Percentiles rank a stretch among this genome's conserved stretches.
Conservation (phyloP, 139 green algal genomes). For the Micractinium sp. region DNA sequence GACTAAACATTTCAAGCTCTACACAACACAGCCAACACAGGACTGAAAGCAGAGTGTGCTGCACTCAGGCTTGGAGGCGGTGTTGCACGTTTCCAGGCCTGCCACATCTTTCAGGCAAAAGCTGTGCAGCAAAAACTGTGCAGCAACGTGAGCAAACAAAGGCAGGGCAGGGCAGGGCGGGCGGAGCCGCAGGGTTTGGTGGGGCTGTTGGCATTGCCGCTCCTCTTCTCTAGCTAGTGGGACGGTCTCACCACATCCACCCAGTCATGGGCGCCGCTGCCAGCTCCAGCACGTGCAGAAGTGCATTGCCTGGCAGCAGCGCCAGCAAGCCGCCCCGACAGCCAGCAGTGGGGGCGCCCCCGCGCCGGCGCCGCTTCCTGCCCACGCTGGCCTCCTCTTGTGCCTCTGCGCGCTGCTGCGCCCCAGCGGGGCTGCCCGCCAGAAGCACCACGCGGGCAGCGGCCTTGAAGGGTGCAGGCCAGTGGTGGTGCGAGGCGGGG, state of each 20-base stretch:
- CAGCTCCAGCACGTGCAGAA: conserved; percentile 7
- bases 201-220: too few relatives aligned
- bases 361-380: background rate
- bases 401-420: background rate
- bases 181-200: too few relatives aligned
- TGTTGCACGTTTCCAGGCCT: too few relatives aligned
- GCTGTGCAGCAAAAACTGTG: too few relatives aligned
- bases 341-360: background rate
- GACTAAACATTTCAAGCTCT: too few relatives aligned
- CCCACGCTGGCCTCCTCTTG: too few relatives aligned
- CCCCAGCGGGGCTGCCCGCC: background rate
- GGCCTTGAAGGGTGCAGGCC: background rate
- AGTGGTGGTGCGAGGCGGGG: background rate
- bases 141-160: too few relatives aligned
- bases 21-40: background rate
- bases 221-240: too few relatives aligned
- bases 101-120: too few relatives aligned
- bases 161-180: too few relatives aligned
- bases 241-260: background rate
- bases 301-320: background rate
- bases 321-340: background rate
- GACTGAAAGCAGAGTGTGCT: background rate
- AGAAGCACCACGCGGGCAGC: background rate
- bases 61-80: background rate
- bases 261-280: background rate